A percentile compares a stretch with the other conserved stretches of the same genome.
Conservation (phyloP, 2,329 filamentous ascomycete genomes). For the Zelopaecilomyces penicillatus region DNA sequence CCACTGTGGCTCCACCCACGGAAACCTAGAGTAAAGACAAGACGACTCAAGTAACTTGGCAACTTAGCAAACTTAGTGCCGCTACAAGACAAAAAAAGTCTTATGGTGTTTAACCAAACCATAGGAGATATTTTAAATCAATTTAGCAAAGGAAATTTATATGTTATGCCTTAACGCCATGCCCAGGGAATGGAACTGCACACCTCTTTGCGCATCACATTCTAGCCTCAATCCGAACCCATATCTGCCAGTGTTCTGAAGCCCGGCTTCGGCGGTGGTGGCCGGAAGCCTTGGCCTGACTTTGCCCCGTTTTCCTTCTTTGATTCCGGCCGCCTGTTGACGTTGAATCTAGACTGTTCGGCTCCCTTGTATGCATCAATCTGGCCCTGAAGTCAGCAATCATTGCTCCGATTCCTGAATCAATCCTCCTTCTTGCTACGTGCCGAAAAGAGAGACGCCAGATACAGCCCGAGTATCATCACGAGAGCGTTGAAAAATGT, state of each 20-base stretch:
- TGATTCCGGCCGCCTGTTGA: slow-evolving; percentile 30
- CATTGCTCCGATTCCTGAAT: not conserved
- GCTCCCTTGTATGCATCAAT: slow-evolving; percentile 55
- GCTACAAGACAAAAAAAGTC: no score
- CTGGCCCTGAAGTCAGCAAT: slow-evolving; percentile 27
- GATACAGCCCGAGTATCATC: slow-evolving; percentile 48
- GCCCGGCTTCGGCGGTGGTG: slow-evolving; percentile 24
- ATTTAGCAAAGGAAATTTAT: not conserved
- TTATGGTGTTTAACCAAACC: no score
- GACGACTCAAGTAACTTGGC: no score
- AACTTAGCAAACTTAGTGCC: no score
- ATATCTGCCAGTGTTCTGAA: slow-evolving; percentile 50
- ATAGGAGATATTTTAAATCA: no score
- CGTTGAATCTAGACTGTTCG: slow-evolving; percentile 51
- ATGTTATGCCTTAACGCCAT: not conserved
- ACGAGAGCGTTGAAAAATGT: slow-evolving; percentile 34
- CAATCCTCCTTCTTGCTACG: slow-evolving; percentile 19
- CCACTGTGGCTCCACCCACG: no score
- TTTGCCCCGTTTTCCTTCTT: slow-evolving; percentile 1
- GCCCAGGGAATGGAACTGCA: not conserved
- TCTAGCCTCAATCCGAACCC: slow-evolving; percentile 14
- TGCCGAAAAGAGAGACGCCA: slow-evolving; percentile 53
- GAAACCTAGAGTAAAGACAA: no score
- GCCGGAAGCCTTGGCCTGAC: slow-evolving; percentile 13
- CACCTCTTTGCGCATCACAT: not conserved